Evolutionary conservation across 75 land plant genomes (phyloP).

Genomic region (Selaginella tamariscina): DNA sequence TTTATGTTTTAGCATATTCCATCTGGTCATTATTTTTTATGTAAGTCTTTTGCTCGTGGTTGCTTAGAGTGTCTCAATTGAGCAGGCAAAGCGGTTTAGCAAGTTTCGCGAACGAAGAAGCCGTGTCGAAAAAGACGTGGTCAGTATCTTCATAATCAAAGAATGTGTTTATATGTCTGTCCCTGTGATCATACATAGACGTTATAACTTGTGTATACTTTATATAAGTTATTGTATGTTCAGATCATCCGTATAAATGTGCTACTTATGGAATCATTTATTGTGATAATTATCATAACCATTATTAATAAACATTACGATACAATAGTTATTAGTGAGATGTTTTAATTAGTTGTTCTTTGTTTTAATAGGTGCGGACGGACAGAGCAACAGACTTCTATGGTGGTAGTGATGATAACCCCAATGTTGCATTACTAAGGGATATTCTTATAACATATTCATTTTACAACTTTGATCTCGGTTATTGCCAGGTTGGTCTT

Average conservation of each 20-base stretch:
- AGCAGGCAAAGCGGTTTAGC: conserved; percentile 85
- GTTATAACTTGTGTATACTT: too few species aligned
- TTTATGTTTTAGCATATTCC: neutral
- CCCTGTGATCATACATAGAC: too few species aligned
- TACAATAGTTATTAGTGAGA: neutral
- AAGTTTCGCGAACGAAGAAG: conserved; percentile 92
- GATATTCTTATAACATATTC: conserved; percentile 93
- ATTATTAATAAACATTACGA: conserved; percentile 6
- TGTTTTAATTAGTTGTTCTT: neutral
- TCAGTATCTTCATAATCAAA: conserved; percentile 30
- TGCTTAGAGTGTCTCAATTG: conserved; percentile 57
- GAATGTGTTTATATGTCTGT: too few species aligned
- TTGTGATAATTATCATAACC: too few species aligned
- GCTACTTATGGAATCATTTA: too few species aligned
- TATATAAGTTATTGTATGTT: too few species aligned
- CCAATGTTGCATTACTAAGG: conserved; percentile 49
- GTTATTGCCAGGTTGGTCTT: conserved; percentile 83
- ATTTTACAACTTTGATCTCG: conserved; percentile 96
- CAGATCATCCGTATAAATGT: too few species aligned
- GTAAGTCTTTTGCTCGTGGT: conserved; percentile 12
- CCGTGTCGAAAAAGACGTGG: conserved; percentile 99
- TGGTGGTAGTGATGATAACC: conserved; percentile 93
- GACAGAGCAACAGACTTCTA: conserved; percentile 74
- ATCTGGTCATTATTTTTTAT: too few species aligned
- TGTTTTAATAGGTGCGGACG: conserved; percentile 61